Percentiles rank a stretch among this genome's conserved stretches.
phyloP scores from a whole-genome alignment of 2,329 filamentous ascomycete genomes.

The Calonectria montana region DNA sequence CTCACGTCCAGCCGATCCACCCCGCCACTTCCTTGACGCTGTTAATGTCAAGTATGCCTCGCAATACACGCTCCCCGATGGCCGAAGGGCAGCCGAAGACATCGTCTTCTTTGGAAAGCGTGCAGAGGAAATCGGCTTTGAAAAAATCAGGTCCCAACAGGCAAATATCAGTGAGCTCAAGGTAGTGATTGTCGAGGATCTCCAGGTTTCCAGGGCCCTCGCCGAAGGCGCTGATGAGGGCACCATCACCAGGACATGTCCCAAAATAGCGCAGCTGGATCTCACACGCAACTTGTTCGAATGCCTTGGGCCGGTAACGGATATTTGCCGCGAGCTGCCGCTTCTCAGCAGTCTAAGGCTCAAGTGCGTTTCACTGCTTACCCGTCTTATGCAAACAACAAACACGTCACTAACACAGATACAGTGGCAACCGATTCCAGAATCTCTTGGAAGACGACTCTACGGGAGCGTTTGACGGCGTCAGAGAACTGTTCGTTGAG shows the following conservation, averaged over 20 bases:
- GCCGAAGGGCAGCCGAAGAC: constrained; percentile 53
- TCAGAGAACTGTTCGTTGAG: constrained; percentile 73
- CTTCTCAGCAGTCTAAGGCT: constrained; percentile 74
- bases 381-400: neutral
- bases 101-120: constrained; percentile 83
- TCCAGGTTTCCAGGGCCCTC: constrained; percentile 65
- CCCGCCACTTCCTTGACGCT: constrained; percentile 82
- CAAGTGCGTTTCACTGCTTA: constrained; percentile 69
- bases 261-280: constrained; percentile 81
- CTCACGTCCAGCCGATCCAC: constrained; percentile 73
- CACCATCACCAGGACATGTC: constrained; percentile 64
- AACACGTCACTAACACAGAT: constrained; percentile 27
- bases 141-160: constrained; percentile 86
- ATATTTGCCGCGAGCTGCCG: constrained; percentile 78
- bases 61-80: constrained; percentile 53
- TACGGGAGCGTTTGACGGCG: constrained; percentile 57
- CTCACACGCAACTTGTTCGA: constrained; percentile 87
- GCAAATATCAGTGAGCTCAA: constrained; percentile 82
- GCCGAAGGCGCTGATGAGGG: constrained; percentile 44
- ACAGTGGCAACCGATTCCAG: constrained; percentile 79
- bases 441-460: constrained; percentile 51
- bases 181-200: constrained; percentile 84
- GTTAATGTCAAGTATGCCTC: constrained; percentile 86
- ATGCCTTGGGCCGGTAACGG: constrained; percentile 71
- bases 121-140: constrained; percentile 94